Evolutionary conservation across 352 stramenopile species (phyloP), one percentile per base, ranked within the genome.

Genomic region (Phytophthora litchii): DNA sequence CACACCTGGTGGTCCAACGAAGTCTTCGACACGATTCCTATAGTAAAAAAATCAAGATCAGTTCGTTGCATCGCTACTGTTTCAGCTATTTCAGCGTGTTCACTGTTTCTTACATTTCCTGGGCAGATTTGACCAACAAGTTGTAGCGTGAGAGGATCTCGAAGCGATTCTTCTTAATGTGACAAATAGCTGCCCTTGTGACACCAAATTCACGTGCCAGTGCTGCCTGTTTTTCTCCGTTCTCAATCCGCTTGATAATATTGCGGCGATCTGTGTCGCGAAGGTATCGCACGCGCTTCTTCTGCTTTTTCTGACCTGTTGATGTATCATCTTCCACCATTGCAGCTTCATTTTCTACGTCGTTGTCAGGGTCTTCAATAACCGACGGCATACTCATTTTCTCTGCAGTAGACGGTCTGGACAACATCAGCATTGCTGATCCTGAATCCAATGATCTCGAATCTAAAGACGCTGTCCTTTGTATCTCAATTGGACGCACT

Each of bases 91-190:
- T n/a, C n/a, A n/a, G n/a, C n/a, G n/a, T n/a, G n/a, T n/a, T 19
- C 21, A 6, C n/a, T 25, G 8, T 42, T 38, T 8, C 76, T 41
- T 70, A 87, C 80, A 80, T 72, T 52, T 83, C 76, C 27, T 83
- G 67, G 3, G 72, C 71, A 3, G 76, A 82, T 44, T 87, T 76
- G 23, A 81, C 69, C 21, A 86, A 49, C 54, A 82, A 54, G 25
- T 87, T 77, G 62, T 82, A 88, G 35, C 78, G 78, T 17, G 78
- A 77, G n/a, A 91, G 63, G 55, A 91, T 88, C 64, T 87, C 79
- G 7, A 74, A 76, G 32, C 74, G 73, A 46, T 91, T 89, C 60
- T 91, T 91, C 49, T 91, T 91, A 53, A 91, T 91, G 58, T 89
- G 79, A 53, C 81, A 91, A 48, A 91, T 84, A 14, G 81, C 81